Base-by-base conservation (phyloP, 805 yeast genomes). In the Saccharomyces paradoxus region DNA sequence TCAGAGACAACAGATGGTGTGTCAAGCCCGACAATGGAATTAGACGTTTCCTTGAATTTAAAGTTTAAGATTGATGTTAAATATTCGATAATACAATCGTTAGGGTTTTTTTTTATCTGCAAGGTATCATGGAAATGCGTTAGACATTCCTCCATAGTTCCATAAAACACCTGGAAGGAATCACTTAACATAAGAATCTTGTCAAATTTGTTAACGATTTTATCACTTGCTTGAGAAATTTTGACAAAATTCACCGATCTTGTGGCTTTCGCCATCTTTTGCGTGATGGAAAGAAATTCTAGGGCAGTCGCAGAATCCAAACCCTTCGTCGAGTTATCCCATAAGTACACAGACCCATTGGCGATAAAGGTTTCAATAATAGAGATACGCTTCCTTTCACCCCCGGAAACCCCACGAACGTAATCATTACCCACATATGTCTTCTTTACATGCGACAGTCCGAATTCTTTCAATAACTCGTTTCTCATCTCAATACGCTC, bases 371-470 rank as follows among this genome's bases (percentile, higher is more conserved):
- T 82, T 62, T 81, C 84, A 17, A 83, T 82, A 65, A 81, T 79
- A 27, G 82, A 77, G 17, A 81, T 83, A 69, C 84, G 72, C 66
- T 80, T 81, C 63, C 84, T 72, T 64, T 81, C 83, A 72, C 84
- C 84, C 63, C 84, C 84, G 32, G 83, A 79, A 51, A 80, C 81
- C 68, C 84, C 84, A 70, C 83, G 75, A 30, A 80, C 73, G 54
- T 73, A 79, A 55, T 81, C 83, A 63, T 80, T 75, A 64, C 86
- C 86, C 51, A 81, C 84, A 52, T 74, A 77, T 46, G 84, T 79
- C 62, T 80, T 68, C 53, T 74, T 70, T 13, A 82, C 80, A 61
- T 80, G 83, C 7, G 76, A 69, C 54, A 75, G 69, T 41, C 79
- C 80, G 51, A 60, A 47, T 27, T 76, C 48, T 74, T 51, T 48